Conservation (phyloP, 23 red algal genomes). For the Agarophyton chilense region DNA sequence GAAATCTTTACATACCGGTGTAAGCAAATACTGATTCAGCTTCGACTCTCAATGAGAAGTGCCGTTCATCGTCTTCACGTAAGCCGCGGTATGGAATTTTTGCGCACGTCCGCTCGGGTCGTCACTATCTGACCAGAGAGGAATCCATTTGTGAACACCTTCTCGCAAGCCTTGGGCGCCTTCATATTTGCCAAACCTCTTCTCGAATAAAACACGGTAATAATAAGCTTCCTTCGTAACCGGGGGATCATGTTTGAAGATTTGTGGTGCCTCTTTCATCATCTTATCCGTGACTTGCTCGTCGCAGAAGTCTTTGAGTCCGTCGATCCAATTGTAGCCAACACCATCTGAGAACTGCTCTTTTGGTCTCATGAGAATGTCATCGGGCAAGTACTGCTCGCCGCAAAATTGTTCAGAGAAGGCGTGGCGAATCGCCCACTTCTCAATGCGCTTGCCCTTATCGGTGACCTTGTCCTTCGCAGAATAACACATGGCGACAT, state of each 20-base stretch:
- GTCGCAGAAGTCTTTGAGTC: slow-evolving; percentile 84
- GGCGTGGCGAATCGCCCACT: slow-evolving; percentile 79
- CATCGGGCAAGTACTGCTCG: slow-evolving; percentile 73
- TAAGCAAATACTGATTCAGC: background rate
- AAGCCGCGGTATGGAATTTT: slow-evolving; percentile 77
- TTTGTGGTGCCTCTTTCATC: slow-evolving; percentile 49
- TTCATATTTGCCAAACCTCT: slow-evolving; percentile 74
- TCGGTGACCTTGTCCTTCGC: slow-evolving; percentile 70
- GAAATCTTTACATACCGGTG: background rate
- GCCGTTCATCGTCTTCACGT: slow-evolving; percentile 55
- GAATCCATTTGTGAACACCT: slow-evolving; percentile 88
- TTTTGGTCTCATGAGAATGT: slow-evolving; percentile 96
- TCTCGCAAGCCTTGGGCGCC: slow-evolving; percentile 82
- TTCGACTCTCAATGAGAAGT: slow-evolving; percentile 15
- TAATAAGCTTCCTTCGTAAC: slow-evolving; percentile 91
- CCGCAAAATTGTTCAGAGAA: slow-evolving; percentile 77
- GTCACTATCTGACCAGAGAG: slow-evolving; percentile 87
- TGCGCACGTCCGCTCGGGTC: slow-evolving; percentile 95
- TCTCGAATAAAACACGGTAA: slow-evolving; percentile 95
- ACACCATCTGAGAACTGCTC: slow-evolving; percentile 96
- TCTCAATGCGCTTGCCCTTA: slow-evolving; percentile 79
- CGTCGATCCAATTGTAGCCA: slow-evolving; percentile 96
- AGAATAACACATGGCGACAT: slow-evolving; percentile 82
- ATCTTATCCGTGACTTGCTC: slow-evolving; percentile 75
- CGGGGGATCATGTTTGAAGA: slow-evolving; percentile 88